phyloP scores from a whole-genome alignment of 306 rosid species.

The Cucumis hystrix region DNA sequence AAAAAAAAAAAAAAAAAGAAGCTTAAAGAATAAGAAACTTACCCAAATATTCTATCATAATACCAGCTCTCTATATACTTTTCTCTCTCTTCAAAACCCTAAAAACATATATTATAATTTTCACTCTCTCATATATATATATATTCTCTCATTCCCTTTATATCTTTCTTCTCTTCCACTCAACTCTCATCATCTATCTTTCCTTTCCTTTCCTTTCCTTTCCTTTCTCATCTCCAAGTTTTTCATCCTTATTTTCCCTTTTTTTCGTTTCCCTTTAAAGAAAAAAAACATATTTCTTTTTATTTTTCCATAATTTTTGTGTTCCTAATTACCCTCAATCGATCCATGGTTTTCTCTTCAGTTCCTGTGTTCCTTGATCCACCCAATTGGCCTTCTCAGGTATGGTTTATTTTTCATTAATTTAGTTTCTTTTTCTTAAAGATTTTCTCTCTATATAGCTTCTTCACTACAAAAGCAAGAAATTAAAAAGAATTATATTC shows the following conservation, averaged over 20 bases:
- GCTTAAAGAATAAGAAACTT: constrained; percentile 37
- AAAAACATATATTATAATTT: constrained; percentile 21
- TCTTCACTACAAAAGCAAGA: constrained; percentile 42
- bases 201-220: constrained; percentile 4
- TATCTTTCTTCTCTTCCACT: constrained; percentile 56
- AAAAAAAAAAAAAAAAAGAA: constrained; percentile 12
- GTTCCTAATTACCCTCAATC: neutral
- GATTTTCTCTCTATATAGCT: constrained; percentile 1
- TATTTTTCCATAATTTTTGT: too few relatives aligned
- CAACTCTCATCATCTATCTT: constrained; percentile 16
- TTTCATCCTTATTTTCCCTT: neutral
- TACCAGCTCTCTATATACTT: too few relatives aligned
- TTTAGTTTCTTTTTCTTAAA: neutral
- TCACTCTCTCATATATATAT: neutral
- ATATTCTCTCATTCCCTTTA: constrained; percentile 34
- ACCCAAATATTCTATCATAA: neutral
- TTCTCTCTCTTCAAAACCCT: neutral
- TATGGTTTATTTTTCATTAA: neutral
- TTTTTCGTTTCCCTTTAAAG: neutral
- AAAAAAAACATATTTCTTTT: neutral
- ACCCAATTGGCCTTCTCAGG: constrained; percentile 70
- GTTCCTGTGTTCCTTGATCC: constrained; percentile 73
- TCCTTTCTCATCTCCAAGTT: constrained; percentile 28
- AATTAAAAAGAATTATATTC: neutral
- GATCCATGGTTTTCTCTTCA: constrained; percentile 64